Evolutionary conservation across 805 yeast species (phyloP).

Genomic region (Zygotorulaspora danielsina): DNA sequence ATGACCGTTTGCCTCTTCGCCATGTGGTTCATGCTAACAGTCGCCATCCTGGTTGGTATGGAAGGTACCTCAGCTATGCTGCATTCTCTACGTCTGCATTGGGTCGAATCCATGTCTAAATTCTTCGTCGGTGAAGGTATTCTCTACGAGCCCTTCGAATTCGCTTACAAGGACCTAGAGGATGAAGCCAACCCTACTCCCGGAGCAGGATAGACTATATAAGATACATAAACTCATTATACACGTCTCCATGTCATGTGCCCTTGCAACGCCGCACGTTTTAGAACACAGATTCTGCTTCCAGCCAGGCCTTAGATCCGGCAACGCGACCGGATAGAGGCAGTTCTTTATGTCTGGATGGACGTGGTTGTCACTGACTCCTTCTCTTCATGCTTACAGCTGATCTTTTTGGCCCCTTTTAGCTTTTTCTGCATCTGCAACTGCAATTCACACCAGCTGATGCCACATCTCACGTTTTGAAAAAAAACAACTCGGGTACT

Average conservation of each 20-base stretch:
- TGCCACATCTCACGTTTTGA: not conserved
- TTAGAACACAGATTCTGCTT: too few relatives aligned
- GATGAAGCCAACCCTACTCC: conserved; percentile 10
- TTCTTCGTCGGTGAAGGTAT: conserved; percentile 75
- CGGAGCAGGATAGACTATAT: conserved; percentile 2
- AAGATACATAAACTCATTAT: not conserved
- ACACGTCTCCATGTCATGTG: not conserved
- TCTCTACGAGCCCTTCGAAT: conserved; percentile 60
- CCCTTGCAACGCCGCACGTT: too few relatives aligned
- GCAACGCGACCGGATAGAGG: not conserved
- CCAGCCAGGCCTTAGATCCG: too few relatives aligned
- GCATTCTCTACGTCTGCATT: conserved; percentile 69
- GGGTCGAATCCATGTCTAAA: conserved; percentile 82
- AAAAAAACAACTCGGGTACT: conserved; percentile 1
- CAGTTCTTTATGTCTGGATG: not conserved
- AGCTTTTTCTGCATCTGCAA: too few relatives aligned
- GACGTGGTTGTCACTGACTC: not conserved
- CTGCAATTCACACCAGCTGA: too few relatives aligned
- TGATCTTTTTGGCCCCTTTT: too few relatives aligned
- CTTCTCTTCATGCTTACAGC: not conserved
- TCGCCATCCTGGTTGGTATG: conserved; percentile 66
- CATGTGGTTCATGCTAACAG: conserved; percentile 71
- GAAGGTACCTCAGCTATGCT: conserved; percentile 85
- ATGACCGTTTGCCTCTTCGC: conserved; percentile 61
- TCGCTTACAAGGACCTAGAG: conserved; percentile 31